phyloP scores from a whole-genome alignment of 2,329 filamentous ascomycete species.

The Penicillium crustosum region DNA sequence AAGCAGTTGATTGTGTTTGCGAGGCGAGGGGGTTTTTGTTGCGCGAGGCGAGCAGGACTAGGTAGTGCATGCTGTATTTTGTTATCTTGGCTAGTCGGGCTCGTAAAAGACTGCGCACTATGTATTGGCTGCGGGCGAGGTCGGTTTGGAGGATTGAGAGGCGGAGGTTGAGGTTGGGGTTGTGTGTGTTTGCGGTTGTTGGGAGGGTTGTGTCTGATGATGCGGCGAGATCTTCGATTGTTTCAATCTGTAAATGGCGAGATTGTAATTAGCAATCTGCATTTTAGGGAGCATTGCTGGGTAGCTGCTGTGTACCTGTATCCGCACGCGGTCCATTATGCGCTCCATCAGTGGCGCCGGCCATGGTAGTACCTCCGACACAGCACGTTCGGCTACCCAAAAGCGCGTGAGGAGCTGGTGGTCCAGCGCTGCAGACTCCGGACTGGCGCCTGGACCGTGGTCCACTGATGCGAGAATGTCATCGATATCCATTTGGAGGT shows the following conservation, averaged over 20 bases:
- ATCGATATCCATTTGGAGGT: constrained; percentile 67
- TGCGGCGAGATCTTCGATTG: constrained; percentile 61
- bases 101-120: constrained; percentile 79
- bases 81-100: constrained; percentile 76
- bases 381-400: constrained; percentile 89
- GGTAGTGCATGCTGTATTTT: constrained; percentile 52
- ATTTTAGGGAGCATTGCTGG: neutral
- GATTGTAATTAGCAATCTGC: neutral
- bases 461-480: constrained; percentile 76
- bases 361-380: constrained; percentile 84
- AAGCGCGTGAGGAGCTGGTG: constrained; percentile 85
- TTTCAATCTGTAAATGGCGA: constrained; percentile 53
- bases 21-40: constrained; percentile 17
- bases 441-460: constrained; percentile 49
- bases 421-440: constrained; percentile 56
- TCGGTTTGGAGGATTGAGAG: constrained; percentile 96
- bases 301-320: constrained; percentile 48
- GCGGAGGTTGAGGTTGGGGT: constrained; percentile 86
- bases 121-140: constrained; percentile 88
- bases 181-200: constrained; percentile 68
- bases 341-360: constrained; percentile 76
- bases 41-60: constrained; percentile 29
- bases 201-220: constrained; percentile 41
- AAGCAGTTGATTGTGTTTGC: constrained; percentile 18
- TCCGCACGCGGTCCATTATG: constrained; percentile 69